Conservation (phyloP, 805 yeast genomes). For the Candida maltosa region DNA sequence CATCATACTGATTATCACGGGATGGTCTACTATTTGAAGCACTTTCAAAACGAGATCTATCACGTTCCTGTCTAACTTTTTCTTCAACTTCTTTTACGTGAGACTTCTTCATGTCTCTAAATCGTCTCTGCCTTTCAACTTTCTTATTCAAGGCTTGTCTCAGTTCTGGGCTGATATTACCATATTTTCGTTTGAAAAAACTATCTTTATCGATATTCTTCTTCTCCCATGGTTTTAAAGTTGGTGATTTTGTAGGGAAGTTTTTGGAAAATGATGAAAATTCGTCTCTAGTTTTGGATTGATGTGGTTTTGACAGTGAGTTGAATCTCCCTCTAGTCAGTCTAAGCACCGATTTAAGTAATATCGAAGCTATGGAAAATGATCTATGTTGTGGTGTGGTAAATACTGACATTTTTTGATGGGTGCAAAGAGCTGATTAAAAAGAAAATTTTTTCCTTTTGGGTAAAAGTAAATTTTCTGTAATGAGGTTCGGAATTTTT, state of each 20-base stretch:
- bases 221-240: constrained; percentile 30
- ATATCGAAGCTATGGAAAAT: too few relatives aligned
- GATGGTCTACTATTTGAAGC: neutral
- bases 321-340: too few relatives aligned
- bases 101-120: constrained; percentile 20
- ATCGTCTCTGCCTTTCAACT: constrained; percentile 28
- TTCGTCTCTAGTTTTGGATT: constrained; percentile 2
- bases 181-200: constrained; percentile 35
- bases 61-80: constrained; percentile 3
- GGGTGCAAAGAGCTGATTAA: too few relatives aligned
- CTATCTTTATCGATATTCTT: constrained; percentile 35
- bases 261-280: constrained; percentile 7
- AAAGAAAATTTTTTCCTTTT: too few relatives aligned
- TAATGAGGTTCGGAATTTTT: too few relatives aligned
- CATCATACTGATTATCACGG: neutral
- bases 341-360: too few relatives aligned
- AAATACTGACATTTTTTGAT: too few relatives aligned
- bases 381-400: too few relatives aligned
- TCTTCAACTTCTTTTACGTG: constrained; percentile 14
- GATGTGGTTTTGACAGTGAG: constrained; percentile 6
- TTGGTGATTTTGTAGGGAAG: constrained; percentile 5
- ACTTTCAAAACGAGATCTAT: neutral
- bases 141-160: constrained; percentile 24
- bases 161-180: constrained; percentile 22
- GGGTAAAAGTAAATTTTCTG: too few relatives aligned